Evolutionary conservation across 2,329 filamentous ascomycete species (phyloP).

Genomic region (Trichoderma lentiforme): DNA sequence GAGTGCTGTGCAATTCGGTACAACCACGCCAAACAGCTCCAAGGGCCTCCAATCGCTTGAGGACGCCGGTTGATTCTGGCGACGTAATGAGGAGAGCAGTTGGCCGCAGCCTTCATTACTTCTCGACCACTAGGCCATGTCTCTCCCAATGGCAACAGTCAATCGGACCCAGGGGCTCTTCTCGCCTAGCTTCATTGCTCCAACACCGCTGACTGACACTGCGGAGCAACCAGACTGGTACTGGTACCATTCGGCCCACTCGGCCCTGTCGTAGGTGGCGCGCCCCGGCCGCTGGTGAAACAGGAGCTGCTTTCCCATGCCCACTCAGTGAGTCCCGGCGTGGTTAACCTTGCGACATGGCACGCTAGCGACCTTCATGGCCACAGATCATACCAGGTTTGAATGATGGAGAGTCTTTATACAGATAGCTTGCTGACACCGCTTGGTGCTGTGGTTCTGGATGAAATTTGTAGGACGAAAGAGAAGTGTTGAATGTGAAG

Average conservation of each 20-base stretch:
- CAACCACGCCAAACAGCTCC: background rate
- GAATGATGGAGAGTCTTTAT: background rate
- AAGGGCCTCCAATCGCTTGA: background rate
- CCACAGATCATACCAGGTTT: slow-evolving; percentile 5
- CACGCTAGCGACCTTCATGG: slow-evolving; percentile 4
- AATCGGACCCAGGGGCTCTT: background rate
- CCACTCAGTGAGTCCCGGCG: slow-evolving; percentile 40
- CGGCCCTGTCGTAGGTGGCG: slow-evolving; percentile 29
- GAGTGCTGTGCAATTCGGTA: background rate
- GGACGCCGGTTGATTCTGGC: background rate
- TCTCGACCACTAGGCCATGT: background rate
- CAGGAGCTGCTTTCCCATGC: slow-evolving; percentile 49
- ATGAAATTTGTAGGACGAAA: background rate
- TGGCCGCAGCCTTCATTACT: background rate
- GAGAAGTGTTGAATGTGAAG: background rate
- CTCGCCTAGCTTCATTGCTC: slow-evolving; percentile 7
- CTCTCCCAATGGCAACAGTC: background rate
- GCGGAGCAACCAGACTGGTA: background rate
- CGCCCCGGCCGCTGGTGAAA: slow-evolving; percentile 50
- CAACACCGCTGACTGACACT: slow-evolving; percentile 5
- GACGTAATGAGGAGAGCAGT: background rate
- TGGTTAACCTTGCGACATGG: slow-evolving; percentile 45
- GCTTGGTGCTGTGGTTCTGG: background rate
- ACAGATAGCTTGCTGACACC: slow-evolving; percentile 12
- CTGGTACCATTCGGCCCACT: slow-evolving; percentile 22